Conservation (phyloP, 2,329 filamentous ascomycete species). For the Neurospora sp. region DNA sequence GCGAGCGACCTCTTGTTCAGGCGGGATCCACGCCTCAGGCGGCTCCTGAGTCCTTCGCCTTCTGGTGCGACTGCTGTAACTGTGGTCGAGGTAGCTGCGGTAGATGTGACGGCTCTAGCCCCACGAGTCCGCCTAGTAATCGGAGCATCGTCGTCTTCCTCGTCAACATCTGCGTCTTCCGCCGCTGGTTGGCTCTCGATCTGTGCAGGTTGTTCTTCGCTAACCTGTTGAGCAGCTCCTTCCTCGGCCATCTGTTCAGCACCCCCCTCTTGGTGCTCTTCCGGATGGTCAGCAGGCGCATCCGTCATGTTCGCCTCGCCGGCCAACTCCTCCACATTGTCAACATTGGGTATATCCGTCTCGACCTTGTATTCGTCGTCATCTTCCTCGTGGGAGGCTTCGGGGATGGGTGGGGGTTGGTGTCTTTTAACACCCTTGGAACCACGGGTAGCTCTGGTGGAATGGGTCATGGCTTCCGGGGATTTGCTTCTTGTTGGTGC, state of each 20-base stretch:
- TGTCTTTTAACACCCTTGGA: constrained; percentile 40
- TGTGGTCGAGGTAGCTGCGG: constrained; percentile 16
- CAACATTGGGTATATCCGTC: constrained; percentile 24
- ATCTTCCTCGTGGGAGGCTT: constrained; percentile 43
- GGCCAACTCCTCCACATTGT: constrained; percentile 18
- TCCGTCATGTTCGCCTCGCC: constrained; percentile 19
- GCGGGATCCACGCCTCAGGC: constrained; percentile 36
- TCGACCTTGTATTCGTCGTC: constrained; percentile 22
- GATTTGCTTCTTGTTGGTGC: constrained; percentile 44
- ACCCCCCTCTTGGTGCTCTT: constrained; percentile 2
- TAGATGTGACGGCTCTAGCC: constrained; percentile 20
- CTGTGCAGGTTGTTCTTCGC: constrained; percentile 20
- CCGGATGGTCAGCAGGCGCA: constrained; percentile 2
- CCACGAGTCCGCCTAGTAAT: constrained; percentile 36
- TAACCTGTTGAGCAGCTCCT: constrained; percentile 2
- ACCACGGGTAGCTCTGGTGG: constrained; percentile 36
- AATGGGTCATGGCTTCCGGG: constrained; percentile 39
- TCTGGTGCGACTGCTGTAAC: constrained; percentile 16
- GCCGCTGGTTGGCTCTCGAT: constrained; percentile 20
- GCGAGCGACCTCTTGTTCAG: constrained; percentile 34
- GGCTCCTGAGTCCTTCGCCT: constrained; percentile 27
- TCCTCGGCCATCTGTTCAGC: constrained; percentile 8
- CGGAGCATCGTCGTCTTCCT: constrained; percentile 40
- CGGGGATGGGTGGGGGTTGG: constrained; percentile 34
- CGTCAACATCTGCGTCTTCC: constrained; percentile 11